These are phyloP conservation scores for Penicillium coffeae DNA, from an alignment of 495 filamentous ascomycete genomes.

Conservation along the genomic window DNA sequence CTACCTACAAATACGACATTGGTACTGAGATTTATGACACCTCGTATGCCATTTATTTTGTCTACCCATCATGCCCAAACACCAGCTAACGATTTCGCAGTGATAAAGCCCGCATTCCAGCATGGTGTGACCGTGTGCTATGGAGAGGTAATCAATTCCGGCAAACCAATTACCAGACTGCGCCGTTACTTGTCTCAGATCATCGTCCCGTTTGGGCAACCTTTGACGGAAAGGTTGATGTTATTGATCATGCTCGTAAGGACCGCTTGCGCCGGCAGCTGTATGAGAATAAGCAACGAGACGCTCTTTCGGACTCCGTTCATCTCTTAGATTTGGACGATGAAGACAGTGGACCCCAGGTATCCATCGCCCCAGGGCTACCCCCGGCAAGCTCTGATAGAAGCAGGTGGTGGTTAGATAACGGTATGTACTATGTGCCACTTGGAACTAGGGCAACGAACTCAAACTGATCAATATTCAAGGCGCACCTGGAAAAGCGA, in stretches of 20 bases:
- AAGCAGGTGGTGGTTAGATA: constrained; percentile 93
- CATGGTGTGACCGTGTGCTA: constrained; percentile 93
- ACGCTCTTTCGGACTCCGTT: constrained; percentile 36
- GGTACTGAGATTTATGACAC: constrained; percentile 86
- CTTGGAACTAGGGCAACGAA: not conserved
- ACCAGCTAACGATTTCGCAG: constrained; percentile 31
- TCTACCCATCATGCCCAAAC: not conserved
- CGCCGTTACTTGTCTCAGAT: constrained; percentile 81
- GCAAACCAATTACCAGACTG: constrained; percentile 75
- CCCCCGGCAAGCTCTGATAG: constrained; percentile 88
- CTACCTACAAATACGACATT: constrained; percentile 94
- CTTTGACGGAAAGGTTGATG: constrained; percentile 77
- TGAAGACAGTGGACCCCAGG: constrained; percentile 69
- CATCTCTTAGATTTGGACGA: constrained; percentile 60
- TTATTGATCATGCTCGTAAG: constrained; percentile 69
- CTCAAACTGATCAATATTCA: constrained; percentile 7
- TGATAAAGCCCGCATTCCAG: constrained; percentile 90
- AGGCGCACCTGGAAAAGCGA: constrained; percentile 73
- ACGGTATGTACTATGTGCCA: constrained; percentile 20
- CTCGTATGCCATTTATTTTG: constrained; percentile 64
- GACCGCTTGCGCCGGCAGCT: constrained; percentile 65
- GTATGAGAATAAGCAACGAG: constrained; percentile 62
- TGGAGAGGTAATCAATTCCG: constrained; percentile 78
- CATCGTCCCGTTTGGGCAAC: constrained; percentile 88
- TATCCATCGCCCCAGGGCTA: constrained; percentile 71